A percentile compares a stretch with the other conserved stretches of the same genome.
Evolutionary conservation across 139 green algal genomes (phyloP).

Genomic region (Tetradesmus obliquus): DNA sequence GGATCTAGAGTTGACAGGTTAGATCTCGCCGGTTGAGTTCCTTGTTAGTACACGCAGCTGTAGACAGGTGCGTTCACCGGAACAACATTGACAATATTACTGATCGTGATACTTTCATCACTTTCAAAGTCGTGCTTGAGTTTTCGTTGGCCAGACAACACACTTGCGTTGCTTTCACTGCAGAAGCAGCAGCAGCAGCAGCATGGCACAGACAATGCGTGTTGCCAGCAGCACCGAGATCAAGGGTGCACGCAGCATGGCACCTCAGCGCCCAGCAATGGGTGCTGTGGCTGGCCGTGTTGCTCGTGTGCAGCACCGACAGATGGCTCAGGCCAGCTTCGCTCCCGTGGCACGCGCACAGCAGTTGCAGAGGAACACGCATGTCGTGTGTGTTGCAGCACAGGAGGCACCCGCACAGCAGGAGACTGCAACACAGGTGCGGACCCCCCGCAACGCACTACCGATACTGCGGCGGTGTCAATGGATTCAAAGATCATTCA

Average conservation of each 20-base stretch:
- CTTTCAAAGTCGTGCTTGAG: not conserved
- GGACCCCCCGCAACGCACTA: not conserved
- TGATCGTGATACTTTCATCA: not conserved
- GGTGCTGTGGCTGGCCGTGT: slow-evolving; percentile 2
- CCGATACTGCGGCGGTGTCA: not conserved
- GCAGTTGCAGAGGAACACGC: slow-evolving; percentile 13
- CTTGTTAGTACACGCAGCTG: not conserved
- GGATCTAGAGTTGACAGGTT: slow-evolving; percentile 2
- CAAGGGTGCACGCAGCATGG: slow-evolving; percentile 6
- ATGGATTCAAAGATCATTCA: not conserved
- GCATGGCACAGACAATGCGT: slow-evolving; percentile 47
- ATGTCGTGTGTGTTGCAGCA: slow-evolving; percentile 38
- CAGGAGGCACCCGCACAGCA: slow-evolving; percentile 41
- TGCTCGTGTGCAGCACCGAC: slow-evolving; percentile 22
- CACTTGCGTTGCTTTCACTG: not conserved
- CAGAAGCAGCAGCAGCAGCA: not conserved
- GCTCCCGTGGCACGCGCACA: not conserved
- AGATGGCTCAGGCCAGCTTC: slow-evolving; percentile 16
- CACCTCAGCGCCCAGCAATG: slow-evolving; percentile 15
- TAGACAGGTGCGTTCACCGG: not conserved
- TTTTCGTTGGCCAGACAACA: not conserved
- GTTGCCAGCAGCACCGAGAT: slow-evolving; percentile 1
- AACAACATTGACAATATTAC: not conserved
- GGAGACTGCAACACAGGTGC: slow-evolving; percentile 40
- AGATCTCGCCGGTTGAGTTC: slow-evolving; percentile 1